phyloP scores from a whole-genome alignment of 441 rosid genomes.

The Theobroma grandiflorum region DNA sequence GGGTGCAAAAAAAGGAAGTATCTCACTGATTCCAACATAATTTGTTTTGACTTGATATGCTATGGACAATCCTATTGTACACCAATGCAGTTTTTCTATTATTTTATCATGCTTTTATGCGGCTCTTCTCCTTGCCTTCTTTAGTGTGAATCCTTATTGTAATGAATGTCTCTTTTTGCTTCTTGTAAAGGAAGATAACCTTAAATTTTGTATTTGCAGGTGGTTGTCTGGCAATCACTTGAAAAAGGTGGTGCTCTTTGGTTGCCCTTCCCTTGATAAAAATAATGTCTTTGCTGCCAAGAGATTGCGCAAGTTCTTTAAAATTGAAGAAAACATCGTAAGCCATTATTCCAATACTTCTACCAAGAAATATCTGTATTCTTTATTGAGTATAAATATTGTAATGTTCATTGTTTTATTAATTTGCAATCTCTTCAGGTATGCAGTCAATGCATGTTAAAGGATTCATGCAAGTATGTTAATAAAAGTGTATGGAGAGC shows the following conservation, averaged over 20 bases:
- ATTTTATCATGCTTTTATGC: background rate
- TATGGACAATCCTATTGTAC: background rate
- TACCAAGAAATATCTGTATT: background rate
- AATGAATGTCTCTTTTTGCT: background rate
- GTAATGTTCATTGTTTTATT: background rate
- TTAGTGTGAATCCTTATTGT: background rate
- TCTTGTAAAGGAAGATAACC: slow-evolving; percentile 17
- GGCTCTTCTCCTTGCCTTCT: background rate
- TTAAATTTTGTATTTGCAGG: slow-evolving; percentile 47
- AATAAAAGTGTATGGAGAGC: slow-evolving; percentile 59
- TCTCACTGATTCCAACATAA: background rate
- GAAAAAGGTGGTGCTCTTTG: slow-evolving; percentile 67
- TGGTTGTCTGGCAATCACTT: slow-evolving; percentile 83
- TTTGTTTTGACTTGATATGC: slow-evolving; percentile 2
- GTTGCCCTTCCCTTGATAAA: slow-evolving; percentile 70
- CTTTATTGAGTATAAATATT: background rate
- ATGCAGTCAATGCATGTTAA: slow-evolving; percentile 63
- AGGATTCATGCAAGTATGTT: slow-evolving; percentile 67
- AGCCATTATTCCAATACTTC: slow-evolving; percentile 31
- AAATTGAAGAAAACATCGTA: slow-evolving; percentile 72
- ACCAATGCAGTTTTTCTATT: background rate
- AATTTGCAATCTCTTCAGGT: slow-evolving; percentile 51
- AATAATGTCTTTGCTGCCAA: slow-evolving; percentile 67
- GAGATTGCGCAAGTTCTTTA: slow-evolving; percentile 65
- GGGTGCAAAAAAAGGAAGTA: background rate